phyloP scores from a whole-genome alignment of 441 rosid genomes.

The Iberis amara region DNA sequence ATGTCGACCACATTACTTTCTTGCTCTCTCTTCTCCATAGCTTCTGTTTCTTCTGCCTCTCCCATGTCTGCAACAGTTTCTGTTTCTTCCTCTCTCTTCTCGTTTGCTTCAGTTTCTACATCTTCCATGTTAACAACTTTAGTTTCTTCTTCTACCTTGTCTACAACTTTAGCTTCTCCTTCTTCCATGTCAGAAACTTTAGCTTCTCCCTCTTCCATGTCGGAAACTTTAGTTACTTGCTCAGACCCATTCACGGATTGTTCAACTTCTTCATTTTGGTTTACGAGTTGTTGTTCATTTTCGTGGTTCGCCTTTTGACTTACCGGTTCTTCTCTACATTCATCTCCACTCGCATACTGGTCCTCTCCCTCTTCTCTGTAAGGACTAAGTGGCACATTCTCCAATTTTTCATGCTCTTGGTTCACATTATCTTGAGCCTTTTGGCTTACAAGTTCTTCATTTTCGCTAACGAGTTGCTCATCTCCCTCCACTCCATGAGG shows the following conservation, averaged over 20 bases:
- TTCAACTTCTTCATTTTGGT: constrained; percentile 21
- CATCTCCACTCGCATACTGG: background rate
- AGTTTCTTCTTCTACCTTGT: background rate
- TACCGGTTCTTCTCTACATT: background rate
- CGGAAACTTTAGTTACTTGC: constrained; percentile 46
- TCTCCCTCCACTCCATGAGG: constrained; percentile 14
- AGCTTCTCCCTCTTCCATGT: constrained; percentile 42
- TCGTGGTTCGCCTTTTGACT: constrained; percentile 4
- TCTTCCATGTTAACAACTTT: background rate
- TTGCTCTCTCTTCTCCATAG: background rate
- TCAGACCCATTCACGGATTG: constrained; percentile 30
- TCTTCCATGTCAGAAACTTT: constrained; percentile 51
- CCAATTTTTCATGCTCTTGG: constrained; percentile 18
- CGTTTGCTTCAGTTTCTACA: background rate
- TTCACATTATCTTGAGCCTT: constrained; percentile 6
- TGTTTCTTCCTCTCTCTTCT: too few relatives aligned
- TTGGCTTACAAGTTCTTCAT: constrained; percentile 7
- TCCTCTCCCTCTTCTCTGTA: constrained; percentile 16
- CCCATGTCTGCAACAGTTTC: background rate
- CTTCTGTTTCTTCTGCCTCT: background rate
- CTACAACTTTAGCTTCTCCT: constrained; percentile 34
- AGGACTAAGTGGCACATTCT: constrained; percentile 25
- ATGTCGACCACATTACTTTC: background rate
- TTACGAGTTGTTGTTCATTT: constrained; percentile 6
- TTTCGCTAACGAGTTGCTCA: constrained; percentile 1